Evolutionary conservation across 2,329 filamentous ascomycete species (phyloP), one percentile per base, ranked within the genome.

Genomic region (Botrytis byssoidea): DNA sequence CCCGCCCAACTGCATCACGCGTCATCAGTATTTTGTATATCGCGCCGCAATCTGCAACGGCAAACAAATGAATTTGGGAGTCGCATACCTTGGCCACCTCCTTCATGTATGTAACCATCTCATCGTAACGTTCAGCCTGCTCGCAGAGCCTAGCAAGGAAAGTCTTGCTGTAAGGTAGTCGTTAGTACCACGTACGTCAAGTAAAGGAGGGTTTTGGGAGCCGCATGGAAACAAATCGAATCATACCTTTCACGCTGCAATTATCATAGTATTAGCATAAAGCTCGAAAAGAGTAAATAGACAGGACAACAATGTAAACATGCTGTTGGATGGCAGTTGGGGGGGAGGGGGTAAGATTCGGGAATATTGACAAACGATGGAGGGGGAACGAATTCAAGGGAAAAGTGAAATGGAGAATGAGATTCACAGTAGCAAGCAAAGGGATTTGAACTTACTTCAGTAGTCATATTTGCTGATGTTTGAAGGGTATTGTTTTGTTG

Each of bases 71-170:
- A n/a, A 42, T 32, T 48, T 32, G 42, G 60, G 32, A 51, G 81
- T 76, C 68, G 75, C 79, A 72, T 90, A 92, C 91, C 88, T 97
- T 97, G 86, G 95, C 95, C 82, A 98, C 95, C 92, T 98, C 94
- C 93, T 98, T 98, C 96, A 98, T 98, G 89, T 95, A 98, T 83
- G 91, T 94, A 81, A 98, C 95, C 95, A 98, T 98, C 88, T 98
- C 96, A 95, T 99, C 95, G 88, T 99, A 99, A 84, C 95, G 95
- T 90, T 98, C 96, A 84, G 96, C 96, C 91, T 99, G 96, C 93
- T 98, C 96, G 90, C 96, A 98, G 84, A 99, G 94, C 88, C 96
- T 92, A 86, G 96, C 96, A 85, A 98, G 94, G 90, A 98, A 98
- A 84, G 96, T 98, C 92, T 98, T 98, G 92, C 94, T 97, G 85